Conservation (phyloP, 2,329 filamentous ascomycete genomes). For the Colletotrichum cordylinicola region DNA sequence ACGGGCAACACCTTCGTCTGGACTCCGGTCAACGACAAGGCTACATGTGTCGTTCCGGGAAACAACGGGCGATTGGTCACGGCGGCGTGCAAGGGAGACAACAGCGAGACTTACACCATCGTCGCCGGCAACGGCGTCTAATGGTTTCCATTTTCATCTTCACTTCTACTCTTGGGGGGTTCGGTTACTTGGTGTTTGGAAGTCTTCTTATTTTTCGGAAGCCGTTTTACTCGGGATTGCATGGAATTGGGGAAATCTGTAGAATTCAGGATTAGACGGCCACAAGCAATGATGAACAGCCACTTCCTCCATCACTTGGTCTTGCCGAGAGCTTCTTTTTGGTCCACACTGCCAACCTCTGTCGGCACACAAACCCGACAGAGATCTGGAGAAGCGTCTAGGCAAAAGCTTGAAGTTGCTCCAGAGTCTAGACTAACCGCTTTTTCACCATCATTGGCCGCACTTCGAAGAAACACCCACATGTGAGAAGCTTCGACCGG, state of each 20-base stretch:
- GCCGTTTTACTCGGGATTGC: background rate
- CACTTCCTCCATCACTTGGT: background rate
- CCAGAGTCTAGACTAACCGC: background rate
- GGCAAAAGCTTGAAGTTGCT: constrained; percentile 12
- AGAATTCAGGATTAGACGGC: background rate
- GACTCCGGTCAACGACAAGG: constrained; percentile 48
- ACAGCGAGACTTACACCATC: constrained; percentile 31
- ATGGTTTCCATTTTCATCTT: background rate
- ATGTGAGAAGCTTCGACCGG: constrained; percentile 1
- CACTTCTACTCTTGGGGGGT: background rate
- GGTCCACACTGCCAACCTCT: background rate
- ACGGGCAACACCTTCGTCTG: constrained; percentile 45
- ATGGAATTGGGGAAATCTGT: background rate
- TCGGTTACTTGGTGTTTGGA: background rate
- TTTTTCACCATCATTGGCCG: background rate
- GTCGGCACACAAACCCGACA: background rate
- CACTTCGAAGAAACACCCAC: background rate
- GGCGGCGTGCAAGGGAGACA: constrained; percentile 32
- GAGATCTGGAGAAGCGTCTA: background rate
- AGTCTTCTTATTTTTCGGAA: background rate
- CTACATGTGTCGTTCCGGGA: constrained; percentile 49
- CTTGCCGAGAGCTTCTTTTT: background rate
- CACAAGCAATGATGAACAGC: background rate
- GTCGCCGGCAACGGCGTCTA: background rate
- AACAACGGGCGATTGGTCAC: constrained; percentile 34